Conservation (phyloP, 2,329 filamentous ascomycete genomes). For the Aaosphaeria arxii region DNA sequence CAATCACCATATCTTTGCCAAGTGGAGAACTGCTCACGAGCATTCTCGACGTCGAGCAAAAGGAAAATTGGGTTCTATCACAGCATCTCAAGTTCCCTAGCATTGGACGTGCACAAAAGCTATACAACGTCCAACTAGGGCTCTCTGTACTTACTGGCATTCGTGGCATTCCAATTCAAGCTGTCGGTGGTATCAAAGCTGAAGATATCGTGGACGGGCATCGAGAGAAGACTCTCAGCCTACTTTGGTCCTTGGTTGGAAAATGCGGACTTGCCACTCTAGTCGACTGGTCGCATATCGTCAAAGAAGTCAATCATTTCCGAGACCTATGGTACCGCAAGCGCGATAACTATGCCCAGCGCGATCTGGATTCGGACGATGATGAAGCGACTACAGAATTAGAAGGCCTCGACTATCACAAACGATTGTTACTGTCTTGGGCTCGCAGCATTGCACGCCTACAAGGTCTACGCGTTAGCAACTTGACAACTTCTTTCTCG, state of each 20-base stretch:
- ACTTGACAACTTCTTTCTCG: conserved; percentile 58
- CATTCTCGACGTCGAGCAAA: conserved; percentile 25
- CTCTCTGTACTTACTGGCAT: conserved; percentile 51
- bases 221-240: conserved; percentile 60
- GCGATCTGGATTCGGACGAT: conserved; percentile 31
- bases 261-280: conserved; percentile 54
- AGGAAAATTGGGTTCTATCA: conserved; percentile 49
- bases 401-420: conserved; percentile 32
- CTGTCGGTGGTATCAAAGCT: conserved; percentile 46
- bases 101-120: conserved; percentile 53
- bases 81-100: conserved; percentile 59
- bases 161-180: conserved; percentile 38
- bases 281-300: conserved; percentile 55
- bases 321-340: conserved; percentile 25
- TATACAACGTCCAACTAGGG: conserved; percentile 59
- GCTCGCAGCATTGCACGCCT: conserved; percentile 49
- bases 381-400: conserved; percentile 21
- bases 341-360: conserved; percentile 26
- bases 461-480: conserved; percentile 47
- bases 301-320: conserved; percentile 50
- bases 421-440: conserved; percentile 55
- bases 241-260: conserved; percentile 60
- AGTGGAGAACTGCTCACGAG: conserved; percentile 44
- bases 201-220: conserved; percentile 63
- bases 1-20: conserved; percentile 46